Conservation (phyloP, 2,329 filamentous ascomycete species). For the Fusarium devonianum region DNA sequence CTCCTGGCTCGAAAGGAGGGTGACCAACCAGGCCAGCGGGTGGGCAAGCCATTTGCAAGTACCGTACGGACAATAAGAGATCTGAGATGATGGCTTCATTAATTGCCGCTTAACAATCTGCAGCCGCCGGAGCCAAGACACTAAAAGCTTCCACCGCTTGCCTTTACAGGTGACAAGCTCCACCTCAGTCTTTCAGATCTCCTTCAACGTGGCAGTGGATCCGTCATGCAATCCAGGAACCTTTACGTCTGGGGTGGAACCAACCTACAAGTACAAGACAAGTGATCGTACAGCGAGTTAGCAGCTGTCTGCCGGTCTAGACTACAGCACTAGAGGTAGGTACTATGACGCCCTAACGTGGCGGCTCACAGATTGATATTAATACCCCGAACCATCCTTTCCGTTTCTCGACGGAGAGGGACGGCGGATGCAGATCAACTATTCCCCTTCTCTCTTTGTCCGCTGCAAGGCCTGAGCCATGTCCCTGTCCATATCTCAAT, state of each 20-base stretch:
- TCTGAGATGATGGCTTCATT: constrained; percentile 14
- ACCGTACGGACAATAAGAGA: constrained; percentile 3
- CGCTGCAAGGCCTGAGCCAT: too few relatives aligned
- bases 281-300: too few relatives aligned
- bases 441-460: too few relatives aligned
- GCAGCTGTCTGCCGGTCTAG: too few relatives aligned
- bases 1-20: not conserved
- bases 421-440: not conserved
- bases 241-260: too few relatives aligned
- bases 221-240: not conserved
- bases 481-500: too few relatives aligned
- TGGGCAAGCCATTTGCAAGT: constrained; percentile 13
- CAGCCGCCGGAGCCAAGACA: constrained; percentile 22
- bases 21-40: constrained; percentile 5
- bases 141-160: constrained; percentile 14
- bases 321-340: constrained; percentile 13
- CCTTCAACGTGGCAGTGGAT: constrained; percentile 12
- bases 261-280: too few relatives aligned
- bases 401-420: constrained; percentile 19
- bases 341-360: constrained; percentile 9
- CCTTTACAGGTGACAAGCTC: constrained; percentile 7
- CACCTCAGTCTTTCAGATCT: too few relatives aligned
- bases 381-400: constrained; percentile 6
- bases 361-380: not conserved
- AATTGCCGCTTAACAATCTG: constrained; percentile 16